A percentile compares a stretch with the other conserved stretches of the same genome.
These are phyloP conservation scores for Marsdenia floribunda DNA, from an alignment of 257 asterid genomes.

Conservation along the genomic window DNA sequence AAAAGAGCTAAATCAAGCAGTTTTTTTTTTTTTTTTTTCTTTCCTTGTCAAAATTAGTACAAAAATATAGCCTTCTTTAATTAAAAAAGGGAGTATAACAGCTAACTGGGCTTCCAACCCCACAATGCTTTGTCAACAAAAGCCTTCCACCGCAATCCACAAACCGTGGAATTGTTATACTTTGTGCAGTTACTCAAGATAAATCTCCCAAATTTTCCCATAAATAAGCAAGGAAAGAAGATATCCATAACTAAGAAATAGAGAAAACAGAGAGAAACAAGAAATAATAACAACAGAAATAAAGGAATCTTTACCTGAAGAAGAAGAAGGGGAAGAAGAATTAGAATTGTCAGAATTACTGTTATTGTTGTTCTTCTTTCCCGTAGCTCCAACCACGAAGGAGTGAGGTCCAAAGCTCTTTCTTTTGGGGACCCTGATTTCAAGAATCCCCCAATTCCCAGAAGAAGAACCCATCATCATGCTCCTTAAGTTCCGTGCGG, in stretches of 20 bases:
- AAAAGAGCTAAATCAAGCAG: not conserved
- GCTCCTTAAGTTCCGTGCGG: slow-evolving; percentile 35
- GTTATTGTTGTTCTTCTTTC: slow-evolving; percentile 37
- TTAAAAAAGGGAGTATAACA: slow-evolving; percentile 10
- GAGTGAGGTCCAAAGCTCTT: slow-evolving; percentile 38
- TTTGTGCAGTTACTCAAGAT: not conserved
- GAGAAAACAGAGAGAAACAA: not conserved
- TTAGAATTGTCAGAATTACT: slow-evolving; percentile 35
- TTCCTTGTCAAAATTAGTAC: not conserved
- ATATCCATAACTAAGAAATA: not conserved
- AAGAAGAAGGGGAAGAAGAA: slow-evolving; percentile 42
- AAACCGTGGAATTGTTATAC: not conserved
- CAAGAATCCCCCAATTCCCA: slow-evolving; percentile 27
- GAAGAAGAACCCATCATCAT: slow-evolving; percentile 23
- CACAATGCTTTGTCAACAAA: slow-evolving; percentile 7
- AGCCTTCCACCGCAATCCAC: not conserved
- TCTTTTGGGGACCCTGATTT: slow-evolving; percentile 36
- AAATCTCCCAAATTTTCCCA: slow-evolving; percentile 4
- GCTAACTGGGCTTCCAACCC: slow-evolving; percentile 3
- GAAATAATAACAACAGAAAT: no score
- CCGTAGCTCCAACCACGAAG: slow-evolving; percentile 52
- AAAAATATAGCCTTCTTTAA: not conserved
- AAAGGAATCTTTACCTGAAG: slow-evolving; percentile 28
- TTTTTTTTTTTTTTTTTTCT: not conserved
- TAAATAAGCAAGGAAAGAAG: not conserved